Evolutionary conservation across 257 asterid genomes (phyloP).

Genomic region (Solanum sejunctum): DNA sequence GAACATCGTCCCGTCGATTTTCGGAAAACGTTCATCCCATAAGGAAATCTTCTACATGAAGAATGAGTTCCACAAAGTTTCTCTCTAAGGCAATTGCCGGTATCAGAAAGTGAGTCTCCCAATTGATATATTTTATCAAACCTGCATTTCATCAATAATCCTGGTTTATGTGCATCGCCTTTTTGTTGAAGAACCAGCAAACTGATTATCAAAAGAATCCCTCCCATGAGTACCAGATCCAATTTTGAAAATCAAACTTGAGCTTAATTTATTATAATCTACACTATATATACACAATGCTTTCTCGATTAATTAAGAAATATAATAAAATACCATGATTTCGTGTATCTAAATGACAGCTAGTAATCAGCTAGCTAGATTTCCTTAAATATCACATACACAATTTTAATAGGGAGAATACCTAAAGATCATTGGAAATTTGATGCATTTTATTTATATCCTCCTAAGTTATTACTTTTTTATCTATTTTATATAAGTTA

Average conservation of each 20-base stretch:
- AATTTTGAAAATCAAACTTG: not conserved
- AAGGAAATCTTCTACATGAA: slow-evolving; percentile 3
- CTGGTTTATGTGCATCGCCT: not conserved
- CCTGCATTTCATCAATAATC: not conserved
- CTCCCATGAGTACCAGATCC: not conserved
- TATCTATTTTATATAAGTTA: too few species aligned
- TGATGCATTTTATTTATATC: too few species aligned
- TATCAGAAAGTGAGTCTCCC: slow-evolving; percentile 14
- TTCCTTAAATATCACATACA: not conserved
- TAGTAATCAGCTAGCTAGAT: not conserved
- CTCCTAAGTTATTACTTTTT: too few species aligned
- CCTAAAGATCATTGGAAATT: not conserved
- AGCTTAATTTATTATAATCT: not conserved
- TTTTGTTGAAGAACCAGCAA: not conserved
- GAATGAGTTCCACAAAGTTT: not conserved
- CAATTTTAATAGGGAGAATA: not conserved
- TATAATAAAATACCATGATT: not conserved
- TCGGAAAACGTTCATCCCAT: not conserved
- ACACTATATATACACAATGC: not conserved
- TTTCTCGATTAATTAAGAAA: not conserved
- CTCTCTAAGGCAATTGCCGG: slow-evolving; percentile 11
- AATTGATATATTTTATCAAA: slow-evolving; percentile 7
- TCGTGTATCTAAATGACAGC: not conserved
- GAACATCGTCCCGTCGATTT: slow-evolving; percentile 7
- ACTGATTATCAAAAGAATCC: not conserved